Evolutionary conservation across 805 yeast genomes (phyloP).

Genomic region (Pichia heedii): DNA sequence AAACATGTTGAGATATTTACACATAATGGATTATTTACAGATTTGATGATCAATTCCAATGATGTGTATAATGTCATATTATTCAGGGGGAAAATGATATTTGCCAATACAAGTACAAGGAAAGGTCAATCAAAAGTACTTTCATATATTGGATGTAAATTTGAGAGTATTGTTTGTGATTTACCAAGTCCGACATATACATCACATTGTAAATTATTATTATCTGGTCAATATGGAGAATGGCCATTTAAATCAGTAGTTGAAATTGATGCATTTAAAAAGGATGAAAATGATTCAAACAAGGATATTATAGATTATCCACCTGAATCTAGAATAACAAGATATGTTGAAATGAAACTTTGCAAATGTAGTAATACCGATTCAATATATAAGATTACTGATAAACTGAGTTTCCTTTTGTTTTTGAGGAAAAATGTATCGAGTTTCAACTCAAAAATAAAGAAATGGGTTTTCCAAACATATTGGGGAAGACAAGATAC

Average conservation of each 20-base stretch:
- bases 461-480: conserved; percentile 10
- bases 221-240: conserved; percentile 7
- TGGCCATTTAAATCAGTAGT: conserved; percentile 9
- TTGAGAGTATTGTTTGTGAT: conserved; percentile 10
- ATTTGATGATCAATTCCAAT: conserved; percentile 1
- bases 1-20: conserved; percentile 3
- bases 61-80: conserved; percentile 9
- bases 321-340: too few relatives aligned
- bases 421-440: conserved; percentile 1
- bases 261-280: conserved; percentile 9
- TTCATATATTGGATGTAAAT: conserved; percentile 12
- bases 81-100: conserved; percentile 7
- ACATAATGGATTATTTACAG: conserved; percentile 12
- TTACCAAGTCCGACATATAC: conserved; percentile 3
- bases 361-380: not conserved
- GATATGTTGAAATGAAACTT: conserved; percentile 10
- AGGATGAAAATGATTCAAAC: not conserved
- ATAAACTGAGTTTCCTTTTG: not conserved
- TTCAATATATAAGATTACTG: not conserved
- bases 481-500: conserved; percentile 10
- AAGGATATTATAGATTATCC: not conserved
- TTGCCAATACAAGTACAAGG: conserved; percentile 9
- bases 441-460: not conserved
- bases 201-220: conserved; percentile 10
- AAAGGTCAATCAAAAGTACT: conserved; percentile 1